Evolutionary conservation across 768 basidiomycete species (phyloP), one percentile per base, ranked within the genome.

Genomic region (Mycena rebaudengoi): DNA sequence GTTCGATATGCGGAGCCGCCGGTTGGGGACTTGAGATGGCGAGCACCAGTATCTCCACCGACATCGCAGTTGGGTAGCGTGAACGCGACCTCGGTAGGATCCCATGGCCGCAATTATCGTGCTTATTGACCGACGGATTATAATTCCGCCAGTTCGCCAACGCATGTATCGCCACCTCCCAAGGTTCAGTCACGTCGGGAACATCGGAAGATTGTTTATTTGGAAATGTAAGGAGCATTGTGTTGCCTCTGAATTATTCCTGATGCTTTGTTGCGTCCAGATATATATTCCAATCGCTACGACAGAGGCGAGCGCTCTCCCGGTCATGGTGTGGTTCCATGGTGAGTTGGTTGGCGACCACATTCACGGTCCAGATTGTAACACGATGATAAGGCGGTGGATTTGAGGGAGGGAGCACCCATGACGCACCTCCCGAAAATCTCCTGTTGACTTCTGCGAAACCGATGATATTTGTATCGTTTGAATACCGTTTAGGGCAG

Each of bases 1-100:
- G 69, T 83, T 37, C 82, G 78, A 21, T 82, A 76, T 61, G 81
- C 82, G 23, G 82, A 83, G 62, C 71, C 82, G 13, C 82, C 83
- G 4, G 49, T 79, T 29, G 82, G 80, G 0, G 68, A 80, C 18
- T 73, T 80, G 39, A 77, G 81, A 32, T 83, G 79, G 79, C 70
- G 74, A 44, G 75, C 79, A 5, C 78, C 81, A 18, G 75, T 81
- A 11, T 73, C 71, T 5, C 80, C 80, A 30, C 80, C 80, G 4
- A 75, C 72, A 18, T 72, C 30, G n/a, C 68, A 78, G 16, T 68
- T 82, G 2, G 80, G 80, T 23, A 64, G 62, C 23, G 78, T 83
- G 1, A 65, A 79, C 56, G 80, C 82, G 18, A 77, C 74, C 0
- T 11, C 77, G 60, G 80, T 79, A 57, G 14, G n/a, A n/a, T n/a